A percentile compares a stretch with the other conserved stretches of the same genome.
These are phyloP conservation scores for Speleostelium caveatum DNA, from an alignment of 78 protist species.

Conservation along the genomic window DNA sequence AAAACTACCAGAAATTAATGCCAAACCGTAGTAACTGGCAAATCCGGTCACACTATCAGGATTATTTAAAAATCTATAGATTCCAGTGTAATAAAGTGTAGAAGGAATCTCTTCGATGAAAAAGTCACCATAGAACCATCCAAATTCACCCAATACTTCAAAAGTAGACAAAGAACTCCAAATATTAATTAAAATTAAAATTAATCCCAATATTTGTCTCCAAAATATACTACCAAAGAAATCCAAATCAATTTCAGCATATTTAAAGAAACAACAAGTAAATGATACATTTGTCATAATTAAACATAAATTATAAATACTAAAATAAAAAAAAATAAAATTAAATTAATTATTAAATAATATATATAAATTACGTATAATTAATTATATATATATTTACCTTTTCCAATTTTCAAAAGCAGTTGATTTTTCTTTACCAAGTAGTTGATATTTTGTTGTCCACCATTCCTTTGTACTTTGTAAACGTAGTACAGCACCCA, in stretches of 20 bases:
- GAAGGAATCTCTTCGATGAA: conserved; percentile 75
- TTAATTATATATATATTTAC: conserved; percentile 6
- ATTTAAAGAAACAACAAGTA: conserved; percentile 53
- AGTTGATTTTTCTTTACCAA: conserved; percentile 20
- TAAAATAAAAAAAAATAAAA: background rate
- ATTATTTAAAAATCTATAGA: conserved; percentile 85
- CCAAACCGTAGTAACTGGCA: conserved; percentile 79
- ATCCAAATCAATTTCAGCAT: conserved; percentile 32
- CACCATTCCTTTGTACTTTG: conserved; percentile 69
- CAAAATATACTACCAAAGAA: conserved; percentile 55
- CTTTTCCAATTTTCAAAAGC: conserved; percentile 87
- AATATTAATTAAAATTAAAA: conserved; percentile 62
- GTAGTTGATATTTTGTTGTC: conserved; percentile 29
- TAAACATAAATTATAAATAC: conserved; percentile 76
- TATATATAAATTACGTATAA: background rate
- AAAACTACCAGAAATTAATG: conserved; percentile 62
- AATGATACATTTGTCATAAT: conserved; percentile 78
- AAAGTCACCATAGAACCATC: conserved; percentile 89
- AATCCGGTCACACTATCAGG: conserved; percentile 81
- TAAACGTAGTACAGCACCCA: conserved; percentile 42
- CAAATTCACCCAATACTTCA: conserved; percentile 85
- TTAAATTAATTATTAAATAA: background rate
- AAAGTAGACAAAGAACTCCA: conserved; percentile 60
- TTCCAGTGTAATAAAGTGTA: conserved; percentile 73
- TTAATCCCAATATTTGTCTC: conserved; percentile 66